A percentile compares a stretch with the other conserved stretches of the same genome.
Conservation (phyloP, 176 grass and related monocot species). For the Chrysopogon serrulatus region DNA sequence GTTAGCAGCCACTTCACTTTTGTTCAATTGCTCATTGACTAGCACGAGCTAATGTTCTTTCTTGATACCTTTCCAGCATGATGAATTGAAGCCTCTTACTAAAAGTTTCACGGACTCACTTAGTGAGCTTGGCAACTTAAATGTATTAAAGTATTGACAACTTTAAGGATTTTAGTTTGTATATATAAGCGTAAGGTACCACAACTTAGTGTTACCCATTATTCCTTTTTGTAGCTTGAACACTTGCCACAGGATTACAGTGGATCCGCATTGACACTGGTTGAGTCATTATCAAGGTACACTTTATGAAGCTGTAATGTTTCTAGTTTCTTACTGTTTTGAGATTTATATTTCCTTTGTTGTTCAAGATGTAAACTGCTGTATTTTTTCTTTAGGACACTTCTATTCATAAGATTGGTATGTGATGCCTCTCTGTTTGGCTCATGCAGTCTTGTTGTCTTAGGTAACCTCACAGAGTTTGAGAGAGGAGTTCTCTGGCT, state of each 20-base stretch:
- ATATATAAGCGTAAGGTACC: conserved; percentile 3
- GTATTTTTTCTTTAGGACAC: not conserved
- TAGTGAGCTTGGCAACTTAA: conserved; percentile 96
- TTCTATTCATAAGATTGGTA: conserved; percentile 43
- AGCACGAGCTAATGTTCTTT: conserved; percentile 20
- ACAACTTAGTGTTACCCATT: not conserved
- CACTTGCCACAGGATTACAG: conserved; percentile 81
- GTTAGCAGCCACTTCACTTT: conserved; percentile 12
- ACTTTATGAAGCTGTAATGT: conserved; percentile 26
- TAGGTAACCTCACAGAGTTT: conserved; percentile 98
- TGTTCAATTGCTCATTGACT: conserved; percentile 1
- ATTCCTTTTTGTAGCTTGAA: conserved; percentile 68
- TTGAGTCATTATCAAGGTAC: conserved; percentile 98
- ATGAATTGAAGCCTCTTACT: conserved; percentile 90
- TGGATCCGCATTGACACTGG: conserved; percentile 79
- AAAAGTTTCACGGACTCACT: conserved; percentile 91
- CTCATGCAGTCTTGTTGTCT: conserved; percentile 96
- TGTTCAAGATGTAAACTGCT: not conserved
- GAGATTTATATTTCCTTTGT: not conserved
- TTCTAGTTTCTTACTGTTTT: conserved; percentile 10
- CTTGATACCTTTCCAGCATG: conserved; percentile 64
- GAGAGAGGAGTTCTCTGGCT: conserved; percentile 84
- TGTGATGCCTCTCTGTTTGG: conserved; percentile 72
- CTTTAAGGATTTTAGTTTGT: conserved; percentile 30
- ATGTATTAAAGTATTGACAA: conserved; percentile 68